Evolutionary conservation across 2,329 filamentous ascomycete species (phyloP).

Genomic region (Penicillium sp.): DNA sequence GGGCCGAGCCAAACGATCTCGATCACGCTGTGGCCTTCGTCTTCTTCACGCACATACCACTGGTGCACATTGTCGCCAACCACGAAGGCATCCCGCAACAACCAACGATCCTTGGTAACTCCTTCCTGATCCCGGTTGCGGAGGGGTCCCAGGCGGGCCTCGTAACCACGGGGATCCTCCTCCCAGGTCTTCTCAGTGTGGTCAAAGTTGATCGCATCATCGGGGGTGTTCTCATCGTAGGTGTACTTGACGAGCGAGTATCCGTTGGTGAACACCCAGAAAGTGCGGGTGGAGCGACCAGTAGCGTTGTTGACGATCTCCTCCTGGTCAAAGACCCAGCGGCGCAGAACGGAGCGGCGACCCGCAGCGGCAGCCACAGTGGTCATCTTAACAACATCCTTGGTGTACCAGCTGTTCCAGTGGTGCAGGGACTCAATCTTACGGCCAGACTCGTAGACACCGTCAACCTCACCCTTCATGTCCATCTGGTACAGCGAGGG

Average conservation of each 20-base stretch:
- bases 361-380: conserved; percentile 35
- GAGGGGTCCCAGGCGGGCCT: conserved; percentile 34
- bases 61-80: conserved; percentile 39
- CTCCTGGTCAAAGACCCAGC: conserved; percentile 39
- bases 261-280: conserved; percentile 40
- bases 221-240: conserved; percentile 28
- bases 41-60: conserved; percentile 35
- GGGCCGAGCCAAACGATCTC: conserved; percentile 39
- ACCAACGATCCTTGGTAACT: conserved; percentile 36
- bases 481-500: conserved; percentile 40
- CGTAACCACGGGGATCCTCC: conserved; percentile 36
- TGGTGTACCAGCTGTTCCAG: conserved; percentile 39
- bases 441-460: conserved; percentile 39
- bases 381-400: conserved; percentile 40
- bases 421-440: conserved; percentile 39
- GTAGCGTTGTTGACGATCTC: conserved; percentile 29
- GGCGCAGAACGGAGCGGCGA: conserved; percentile 35
- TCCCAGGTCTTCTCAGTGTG: conserved; percentile 38
- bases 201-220: conserved; percentile 38
- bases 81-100: conserved; percentile 32
- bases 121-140: conserved; percentile 34
- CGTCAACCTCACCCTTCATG: conserved; percentile 35
- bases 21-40: conserved; percentile 36
- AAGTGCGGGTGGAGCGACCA: conserved; percentile 30
- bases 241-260: conserved; percentile 39